Evolutionary conservation across 2,329 filamentous ascomycete genomes (phyloP).

Genomic region (Amauroascus niger): DNA sequence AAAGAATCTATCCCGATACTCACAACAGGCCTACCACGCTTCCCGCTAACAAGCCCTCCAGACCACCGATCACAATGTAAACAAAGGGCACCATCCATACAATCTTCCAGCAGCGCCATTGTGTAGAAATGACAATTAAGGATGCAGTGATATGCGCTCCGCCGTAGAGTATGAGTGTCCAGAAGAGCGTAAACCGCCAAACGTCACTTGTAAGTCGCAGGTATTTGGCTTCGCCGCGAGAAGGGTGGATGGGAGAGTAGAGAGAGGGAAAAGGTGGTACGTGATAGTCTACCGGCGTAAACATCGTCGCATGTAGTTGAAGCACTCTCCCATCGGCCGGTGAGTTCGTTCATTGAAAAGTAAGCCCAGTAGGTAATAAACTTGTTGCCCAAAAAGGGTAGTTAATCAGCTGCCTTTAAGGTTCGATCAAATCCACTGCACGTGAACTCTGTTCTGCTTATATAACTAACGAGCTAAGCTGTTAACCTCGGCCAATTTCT

Average conservation of each 20-base stretch:
- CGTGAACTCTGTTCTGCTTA: too few species aligned
- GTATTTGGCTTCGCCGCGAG: slow-evolving; percentile 48
- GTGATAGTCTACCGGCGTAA: slow-evolving; percentile 46
- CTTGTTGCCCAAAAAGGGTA: too few species aligned
- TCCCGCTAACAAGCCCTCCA: slow-evolving; percentile 70
- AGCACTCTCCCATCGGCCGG: not conserved
- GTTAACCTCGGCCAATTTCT: too few species aligned
- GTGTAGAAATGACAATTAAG: slow-evolving; percentile 61
- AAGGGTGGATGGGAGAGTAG: slow-evolving; percentile 59
- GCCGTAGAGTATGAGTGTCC: slow-evolving; percentile 72
- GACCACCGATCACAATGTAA: slow-evolving; percentile 60
- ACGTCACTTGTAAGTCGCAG: slow-evolving; percentile 69
- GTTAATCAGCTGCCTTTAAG: not conserved
- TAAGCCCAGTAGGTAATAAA: too few species aligned
- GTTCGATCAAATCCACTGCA: too few species aligned
- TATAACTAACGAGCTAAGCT: too few species aligned
- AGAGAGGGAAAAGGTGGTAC: slow-evolving; percentile 71
- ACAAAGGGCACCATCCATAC: slow-evolving; percentile 64
- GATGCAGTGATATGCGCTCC: slow-evolving; percentile 65
- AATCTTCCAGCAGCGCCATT: slow-evolving; percentile 42
- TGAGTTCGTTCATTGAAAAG: too few species aligned
- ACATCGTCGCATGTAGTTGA: slow-evolving; percentile 12
- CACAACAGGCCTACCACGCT: slow-evolving; percentile 53
- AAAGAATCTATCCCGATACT: not conserved
- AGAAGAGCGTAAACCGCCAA: slow-evolving; percentile 77